Percentiles rank a stretch among this genome's conserved stretches.
Conservation (phyloP, 2,329 filamentous ascomycete genomes). For the Pestalotiopsis sp. region DNA sequence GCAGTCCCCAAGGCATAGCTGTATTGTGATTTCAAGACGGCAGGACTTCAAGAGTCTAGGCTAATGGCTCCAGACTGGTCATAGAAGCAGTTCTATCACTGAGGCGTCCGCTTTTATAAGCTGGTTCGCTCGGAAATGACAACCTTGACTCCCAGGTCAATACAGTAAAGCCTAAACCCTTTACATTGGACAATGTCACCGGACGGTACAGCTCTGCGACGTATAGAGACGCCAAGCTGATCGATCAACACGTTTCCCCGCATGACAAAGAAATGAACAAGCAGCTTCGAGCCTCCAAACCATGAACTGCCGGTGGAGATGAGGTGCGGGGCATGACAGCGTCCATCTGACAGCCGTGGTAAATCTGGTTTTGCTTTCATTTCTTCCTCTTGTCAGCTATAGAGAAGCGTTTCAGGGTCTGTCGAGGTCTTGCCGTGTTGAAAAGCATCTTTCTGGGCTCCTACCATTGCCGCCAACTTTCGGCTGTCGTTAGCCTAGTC, state of each 20-base stretch:
- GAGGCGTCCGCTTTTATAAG: not conserved
- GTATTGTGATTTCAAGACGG: not conserved
- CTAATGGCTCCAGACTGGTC: not conserved
- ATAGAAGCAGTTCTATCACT: not conserved
- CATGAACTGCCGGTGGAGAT: slow-evolving; percentile 1
- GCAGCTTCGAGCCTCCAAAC: not conserved
- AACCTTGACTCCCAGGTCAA: not conserved
- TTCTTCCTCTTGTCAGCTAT: not conserved
- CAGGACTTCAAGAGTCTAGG: not conserved
- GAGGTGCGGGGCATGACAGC: slow-evolving; percentile 6
- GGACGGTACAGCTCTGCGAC: not conserved
- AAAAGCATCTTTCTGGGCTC: not conserved
- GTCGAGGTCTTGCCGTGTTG: not conserved
- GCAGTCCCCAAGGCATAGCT: slow-evolving; percentile 50
- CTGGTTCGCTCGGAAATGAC: not conserved
- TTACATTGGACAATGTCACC: not conserved
- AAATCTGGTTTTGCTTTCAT: not conserved
- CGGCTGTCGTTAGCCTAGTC: not conserved
- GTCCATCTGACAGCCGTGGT: not conserved
- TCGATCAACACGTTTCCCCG: slow-evolving; percentile 1
- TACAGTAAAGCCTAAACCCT: slow-evolving; percentile 2
- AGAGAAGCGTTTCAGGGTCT: not conserved
- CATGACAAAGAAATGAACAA: slow-evolving; percentile 11
- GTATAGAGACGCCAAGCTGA: not conserved
- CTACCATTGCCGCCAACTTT: not conserved